phyloP scores from a whole-genome alignment of 1,284 basidiomycete genomes.

The Rhodotorula sp. region DNA sequence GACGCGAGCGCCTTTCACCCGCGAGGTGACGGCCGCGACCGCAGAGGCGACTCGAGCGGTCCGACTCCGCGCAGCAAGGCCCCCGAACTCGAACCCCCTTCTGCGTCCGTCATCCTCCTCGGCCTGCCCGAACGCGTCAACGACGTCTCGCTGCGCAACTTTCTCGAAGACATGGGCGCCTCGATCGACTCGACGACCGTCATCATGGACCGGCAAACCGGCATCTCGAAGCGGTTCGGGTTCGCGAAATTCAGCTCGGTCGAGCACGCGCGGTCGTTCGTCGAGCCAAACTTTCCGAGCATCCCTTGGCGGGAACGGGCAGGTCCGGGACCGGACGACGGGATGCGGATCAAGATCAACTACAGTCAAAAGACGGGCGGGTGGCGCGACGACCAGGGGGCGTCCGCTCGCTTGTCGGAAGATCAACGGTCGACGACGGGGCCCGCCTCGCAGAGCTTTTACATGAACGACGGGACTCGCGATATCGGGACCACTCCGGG shows the following conservation, averaged over 20 bases:
- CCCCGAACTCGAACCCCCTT: conserved; percentile 31
- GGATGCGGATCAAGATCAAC: conserved; percentile 41
- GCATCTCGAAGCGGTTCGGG: conserved; percentile 85
- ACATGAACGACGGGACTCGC: conserved; percentile 78
- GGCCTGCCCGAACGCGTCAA: conserved; percentile 40
- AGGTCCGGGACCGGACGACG: conserved; percentile 30
- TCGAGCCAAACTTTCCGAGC: conserved; percentile 62
- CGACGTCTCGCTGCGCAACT: conserved; percentile 31
- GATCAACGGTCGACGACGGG: conserved; percentile 25
- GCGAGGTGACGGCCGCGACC: background rate
- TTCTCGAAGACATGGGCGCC: conserved; percentile 44
- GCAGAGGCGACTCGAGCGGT: background rate
- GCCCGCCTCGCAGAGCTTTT: conserved; percentile 44
- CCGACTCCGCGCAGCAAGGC: conserved; percentile 12
- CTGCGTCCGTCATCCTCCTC: conserved; percentile 43
- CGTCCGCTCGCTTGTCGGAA: conserved; percentile 32
- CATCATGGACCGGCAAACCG: conserved; percentile 84
- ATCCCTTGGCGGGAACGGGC: conserved; percentile 37
- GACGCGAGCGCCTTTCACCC: background rate
- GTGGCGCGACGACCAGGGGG: conserved; percentile 52
- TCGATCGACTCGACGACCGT: conserved; percentile 66
- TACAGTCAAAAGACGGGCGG: conserved; percentile 52
- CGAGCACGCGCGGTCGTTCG: conserved; percentile 73
- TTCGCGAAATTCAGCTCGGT: conserved; percentile 84
- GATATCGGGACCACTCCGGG: conserved; percentile 77